phyloP scores from a whole-genome alignment of 805 yeast genomes.

The Kodamaea nitidulidarum region DNA sequence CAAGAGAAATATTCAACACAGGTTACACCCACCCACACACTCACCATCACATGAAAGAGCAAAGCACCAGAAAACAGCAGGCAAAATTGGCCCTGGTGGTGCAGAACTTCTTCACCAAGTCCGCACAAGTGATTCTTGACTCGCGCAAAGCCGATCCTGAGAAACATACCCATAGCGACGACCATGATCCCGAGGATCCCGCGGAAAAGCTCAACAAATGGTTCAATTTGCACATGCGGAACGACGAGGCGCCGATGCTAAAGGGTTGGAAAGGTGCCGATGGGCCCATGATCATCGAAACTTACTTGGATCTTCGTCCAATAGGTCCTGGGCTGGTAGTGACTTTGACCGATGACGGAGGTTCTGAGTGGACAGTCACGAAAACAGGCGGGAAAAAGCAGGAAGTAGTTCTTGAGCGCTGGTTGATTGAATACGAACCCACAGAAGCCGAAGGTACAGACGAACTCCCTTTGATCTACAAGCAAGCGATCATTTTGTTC shows the following conservation, averaged over 20 bases:
- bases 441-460: conserved; percentile 35
- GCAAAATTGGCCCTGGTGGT: conserved; percentile 42
- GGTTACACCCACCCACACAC: no score
- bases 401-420: conserved; percentile 90
- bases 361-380: conserved; percentile 53
- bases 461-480: conserved; percentile 68
- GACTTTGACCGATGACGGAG: conserved; percentile 52
- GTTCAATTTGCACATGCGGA: conserved; percentile 53
- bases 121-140: conserved; percentile 54
- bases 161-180: conserved; percentile 2
- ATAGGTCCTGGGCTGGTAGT: conserved; percentile 55
- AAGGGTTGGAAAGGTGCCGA: conserved; percentile 55
- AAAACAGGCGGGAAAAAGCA: conserved; percentile 56
- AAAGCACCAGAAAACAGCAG: conserved; percentile 10
- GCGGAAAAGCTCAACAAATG: conserved; percentile 48
- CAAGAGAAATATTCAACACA: no score
- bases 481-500: conserved; percentile 67
- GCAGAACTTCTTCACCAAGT: conserved; percentile 61
- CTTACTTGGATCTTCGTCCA: conserved; percentile 64
- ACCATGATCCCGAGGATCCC: conserved; percentile 9
- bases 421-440: conserved; percentile 81
- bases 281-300: conserved; percentile 78
- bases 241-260: conserved; percentile 42
- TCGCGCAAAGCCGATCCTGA: conserved; percentile 26
- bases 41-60: no score